These are phyloP conservation scores for Vishniacozyma victoriae DNA, from an alignment of 768 basidiomycete genomes.

Conservation along the genomic window DNA sequence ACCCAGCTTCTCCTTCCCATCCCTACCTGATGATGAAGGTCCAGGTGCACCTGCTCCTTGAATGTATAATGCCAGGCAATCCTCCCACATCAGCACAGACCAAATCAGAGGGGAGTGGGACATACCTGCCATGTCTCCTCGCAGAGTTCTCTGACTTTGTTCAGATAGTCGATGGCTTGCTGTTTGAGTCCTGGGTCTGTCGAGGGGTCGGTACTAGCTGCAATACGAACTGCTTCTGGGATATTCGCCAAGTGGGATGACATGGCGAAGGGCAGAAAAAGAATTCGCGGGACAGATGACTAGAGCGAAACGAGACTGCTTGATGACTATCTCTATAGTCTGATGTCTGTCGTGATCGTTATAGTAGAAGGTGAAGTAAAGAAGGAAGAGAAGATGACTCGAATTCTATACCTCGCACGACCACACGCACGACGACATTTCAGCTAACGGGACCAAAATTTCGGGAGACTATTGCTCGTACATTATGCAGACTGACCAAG, in stretches of 20 bases:
- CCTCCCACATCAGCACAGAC: conserved; percentile 16
- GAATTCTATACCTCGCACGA: neutral
- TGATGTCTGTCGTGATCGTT: neutral
- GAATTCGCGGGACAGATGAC: neutral
- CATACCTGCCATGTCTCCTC: conserved; percentile 69
- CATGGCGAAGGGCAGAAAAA: conserved; percentile 8
- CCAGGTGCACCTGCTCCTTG: conserved; percentile 46
- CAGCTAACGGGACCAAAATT: no score
- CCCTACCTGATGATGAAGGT: conserved; percentile 31
- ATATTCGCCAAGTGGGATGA: conserved; percentile 43
- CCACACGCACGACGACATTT: no score
- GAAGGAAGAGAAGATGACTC: neutral
- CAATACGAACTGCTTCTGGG: conserved; percentile 69
- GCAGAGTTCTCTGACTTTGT: conserved; percentile 68
- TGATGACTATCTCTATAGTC: neutral
- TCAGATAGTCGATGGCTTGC: conserved; percentile 78
- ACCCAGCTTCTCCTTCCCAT: conserved; percentile 45
- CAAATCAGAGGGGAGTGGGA: conserved; percentile 49
- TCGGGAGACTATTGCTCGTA: no score
- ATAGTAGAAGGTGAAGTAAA: neutral
- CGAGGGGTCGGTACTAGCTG: conserved; percentile 60
- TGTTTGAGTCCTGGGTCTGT: conserved; percentile 58
- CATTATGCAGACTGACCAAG: no score
- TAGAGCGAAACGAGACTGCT: conserved; percentile 17
- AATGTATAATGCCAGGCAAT: conserved; percentile 46